These are phyloP conservation scores for Prunus kanzakura DNA, from an alignment of 306 rosid genomes.

Conservation along the genomic window DNA sequence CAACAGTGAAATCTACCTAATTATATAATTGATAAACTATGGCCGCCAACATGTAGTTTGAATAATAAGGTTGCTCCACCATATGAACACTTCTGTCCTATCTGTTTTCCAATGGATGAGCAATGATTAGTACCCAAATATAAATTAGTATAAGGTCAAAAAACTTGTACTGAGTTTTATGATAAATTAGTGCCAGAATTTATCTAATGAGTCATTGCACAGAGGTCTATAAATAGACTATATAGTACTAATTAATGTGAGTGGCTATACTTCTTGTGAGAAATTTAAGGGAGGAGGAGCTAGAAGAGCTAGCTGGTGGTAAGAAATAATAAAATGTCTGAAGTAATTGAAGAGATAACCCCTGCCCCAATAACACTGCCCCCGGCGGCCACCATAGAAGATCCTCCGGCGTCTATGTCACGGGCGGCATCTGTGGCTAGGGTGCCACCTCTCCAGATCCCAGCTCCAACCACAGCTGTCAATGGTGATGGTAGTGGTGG, in stretches of 20 bases:
- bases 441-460: slow-evolving; percentile 10
- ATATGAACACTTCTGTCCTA: background rate
- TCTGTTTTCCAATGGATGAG: background rate
- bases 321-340: background rate
- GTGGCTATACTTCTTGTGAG: background rate
- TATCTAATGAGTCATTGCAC: background rate
- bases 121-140: background rate
- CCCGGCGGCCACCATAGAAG: background rate
- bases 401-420: background rate
- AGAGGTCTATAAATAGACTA: background rate
- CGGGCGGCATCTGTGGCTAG: slow-evolving; percentile 15
- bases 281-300: background rate
- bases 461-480: background rate
- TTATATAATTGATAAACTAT: background rate
- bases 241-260: background rate
- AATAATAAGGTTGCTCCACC: background rate
- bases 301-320: background rate
- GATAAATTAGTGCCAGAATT: background rate
- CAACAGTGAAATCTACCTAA: background rate
- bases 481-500: too few relatives aligned
- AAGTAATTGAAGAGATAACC: background rate
- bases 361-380: background rate
- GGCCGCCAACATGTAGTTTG: slow-evolving; percentile 8
- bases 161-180: background rate
- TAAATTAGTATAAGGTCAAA: background rate